A percentile compares a stretch with the other conserved stretches of the same genome.
These are phyloP conservation scores for Geosmithia putterillii DNA, from an alignment of 2,329 filamentous ascomycete species.

Conservation along the genomic window DNA sequence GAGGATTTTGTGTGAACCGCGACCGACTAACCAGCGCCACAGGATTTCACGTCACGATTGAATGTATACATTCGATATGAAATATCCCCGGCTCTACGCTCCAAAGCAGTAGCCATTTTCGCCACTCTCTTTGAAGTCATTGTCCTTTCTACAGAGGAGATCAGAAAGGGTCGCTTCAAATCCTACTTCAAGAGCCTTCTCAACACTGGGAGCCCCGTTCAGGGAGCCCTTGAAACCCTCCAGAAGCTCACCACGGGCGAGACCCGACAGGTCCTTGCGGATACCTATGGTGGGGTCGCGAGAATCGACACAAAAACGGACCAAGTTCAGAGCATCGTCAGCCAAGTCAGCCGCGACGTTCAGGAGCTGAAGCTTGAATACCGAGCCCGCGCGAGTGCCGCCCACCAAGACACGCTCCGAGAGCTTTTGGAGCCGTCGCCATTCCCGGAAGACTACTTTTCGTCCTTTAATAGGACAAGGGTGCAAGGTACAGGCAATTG, in stretches of 20 bases:
- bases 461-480: constrained; percentile 24
- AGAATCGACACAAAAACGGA: constrained; percentile 22
- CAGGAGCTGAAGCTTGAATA: constrained; percentile 20
- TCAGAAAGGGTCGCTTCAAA: constrained; percentile 26
- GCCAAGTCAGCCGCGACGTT: constrained; percentile 20
- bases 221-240: constrained; percentile 24
- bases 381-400: constrained; percentile 16
- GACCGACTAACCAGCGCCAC: constrained; percentile 4
- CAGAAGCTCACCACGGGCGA: constrained; percentile 27
- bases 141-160: constrained; percentile 26
- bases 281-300: constrained; percentile 25
- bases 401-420: constrained; percentile 23
- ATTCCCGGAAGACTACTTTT: constrained; percentile 27
- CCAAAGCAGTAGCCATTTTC: constrained; percentile 27
- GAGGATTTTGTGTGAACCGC: neutral
- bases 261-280: constrained; percentile 27
- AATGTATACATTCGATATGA: constrained; percentile 24
- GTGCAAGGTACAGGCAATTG: constrained; percentile 31
- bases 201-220: constrained; percentile 24
- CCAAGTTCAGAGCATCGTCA: constrained; percentile 18
- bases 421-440: constrained; percentile 27
- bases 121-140: constrained; percentile 31
- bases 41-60: constrained; percentile 29
- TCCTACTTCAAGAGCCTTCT: constrained; percentile 26
- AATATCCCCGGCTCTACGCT: constrained; percentile 22